Conservation (phyloP, 164 flowering plant genomes). For the Stephania cephalantha region DNA sequence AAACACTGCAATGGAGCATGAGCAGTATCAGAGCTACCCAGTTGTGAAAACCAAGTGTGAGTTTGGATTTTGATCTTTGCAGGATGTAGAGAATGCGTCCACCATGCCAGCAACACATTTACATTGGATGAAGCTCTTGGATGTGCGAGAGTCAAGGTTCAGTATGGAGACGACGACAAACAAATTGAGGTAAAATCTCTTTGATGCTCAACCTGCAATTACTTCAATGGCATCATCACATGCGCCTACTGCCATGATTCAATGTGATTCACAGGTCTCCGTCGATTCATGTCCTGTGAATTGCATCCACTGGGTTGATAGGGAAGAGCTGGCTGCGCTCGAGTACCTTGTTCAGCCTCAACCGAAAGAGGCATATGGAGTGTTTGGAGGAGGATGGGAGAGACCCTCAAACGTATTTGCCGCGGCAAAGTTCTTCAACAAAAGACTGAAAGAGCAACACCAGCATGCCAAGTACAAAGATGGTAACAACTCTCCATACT, state of each 20-base stretch:
- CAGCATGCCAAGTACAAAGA: conserved; percentile 16
- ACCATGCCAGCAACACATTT: conserved; percentile 60
- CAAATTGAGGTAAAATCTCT: conserved; percentile 38
- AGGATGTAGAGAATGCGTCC: conserved; percentile 72
- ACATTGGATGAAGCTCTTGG: conserved; percentile 53
- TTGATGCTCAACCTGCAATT: neutral
- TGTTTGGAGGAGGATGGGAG: conserved; percentile 72
- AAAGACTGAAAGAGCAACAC: conserved; percentile 31
- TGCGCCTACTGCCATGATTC: no score
- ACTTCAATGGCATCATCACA: neutral
- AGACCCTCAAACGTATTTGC: conserved; percentile 50
- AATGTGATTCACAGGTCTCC: conserved; percentile 32
- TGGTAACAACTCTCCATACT: conserved; percentile 14
- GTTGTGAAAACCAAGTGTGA: neutral
- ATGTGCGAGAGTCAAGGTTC: conserved; percentile 59
- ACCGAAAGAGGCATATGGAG: conserved; percentile 44
- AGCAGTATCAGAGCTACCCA: neutral
- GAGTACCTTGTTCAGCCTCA: conserved; percentile 55
- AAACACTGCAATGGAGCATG: neutral
- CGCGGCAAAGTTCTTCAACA: conserved; percentile 55
- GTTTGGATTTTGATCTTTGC: conserved; percentile 11
- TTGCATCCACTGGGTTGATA: conserved; percentile 69
- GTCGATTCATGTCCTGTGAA: conserved; percentile 77
- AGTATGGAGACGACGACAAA: conserved; percentile 52
- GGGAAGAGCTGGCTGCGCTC: conserved; percentile 46